These are phyloP conservation scores for Saccharomyces pastorianus DNA, from an alignment of 1,139 yeast genomes.

Conservation along the genomic window DNA sequence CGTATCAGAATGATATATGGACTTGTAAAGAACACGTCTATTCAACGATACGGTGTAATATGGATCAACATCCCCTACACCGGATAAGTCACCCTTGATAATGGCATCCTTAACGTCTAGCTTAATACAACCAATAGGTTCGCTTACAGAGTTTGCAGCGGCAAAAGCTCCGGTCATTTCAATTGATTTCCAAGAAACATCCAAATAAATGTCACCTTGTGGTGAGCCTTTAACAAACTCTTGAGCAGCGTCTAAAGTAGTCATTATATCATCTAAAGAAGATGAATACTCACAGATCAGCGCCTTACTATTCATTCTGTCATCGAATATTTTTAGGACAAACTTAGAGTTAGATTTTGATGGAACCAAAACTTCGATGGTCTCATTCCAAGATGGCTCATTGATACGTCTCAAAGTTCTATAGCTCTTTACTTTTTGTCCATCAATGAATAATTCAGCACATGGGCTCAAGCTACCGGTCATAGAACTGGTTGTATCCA, in stretches of 20 bases:
- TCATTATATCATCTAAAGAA: constrained; percentile 46
- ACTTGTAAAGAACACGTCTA: constrained; percentile 49
- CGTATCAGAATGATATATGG: constrained; percentile 49
- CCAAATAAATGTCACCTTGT: constrained; percentile 38
- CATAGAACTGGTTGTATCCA: constrained; percentile 56
- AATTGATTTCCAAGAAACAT: constrained; percentile 67
- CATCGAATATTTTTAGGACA: constrained; percentile 51
- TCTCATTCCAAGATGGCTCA: constrained; percentile 64
- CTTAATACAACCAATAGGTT: constrained; percentile 58
- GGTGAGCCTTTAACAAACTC: constrained; percentile 43
- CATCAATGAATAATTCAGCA: constrained; percentile 56
- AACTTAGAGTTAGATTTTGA: constrained; percentile 50
- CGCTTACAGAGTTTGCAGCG: constrained; percentile 35
- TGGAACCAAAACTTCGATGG: constrained; percentile 51
- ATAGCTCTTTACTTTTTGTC: constrained; percentile 44
- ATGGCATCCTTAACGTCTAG: constrained; percentile 47
- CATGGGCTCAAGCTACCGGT: constrained; percentile 66
- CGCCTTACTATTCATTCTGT: constrained; percentile 37
- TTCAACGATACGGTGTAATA: constrained; percentile 52
- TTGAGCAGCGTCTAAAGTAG: constrained; percentile 47
- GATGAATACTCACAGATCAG: constrained; percentile 40
- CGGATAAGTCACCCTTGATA: constrained; percentile 39
- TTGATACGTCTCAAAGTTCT: constrained; percentile 59
- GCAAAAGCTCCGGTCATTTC: constrained; percentile 45
- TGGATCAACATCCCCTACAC: constrained; percentile 69